Percentiles rank a stretch among this genome's conserved stretches.
Conservation (phyloP, 108 stramenopile species). For the Pseudonitzschia pungens region DNA sequence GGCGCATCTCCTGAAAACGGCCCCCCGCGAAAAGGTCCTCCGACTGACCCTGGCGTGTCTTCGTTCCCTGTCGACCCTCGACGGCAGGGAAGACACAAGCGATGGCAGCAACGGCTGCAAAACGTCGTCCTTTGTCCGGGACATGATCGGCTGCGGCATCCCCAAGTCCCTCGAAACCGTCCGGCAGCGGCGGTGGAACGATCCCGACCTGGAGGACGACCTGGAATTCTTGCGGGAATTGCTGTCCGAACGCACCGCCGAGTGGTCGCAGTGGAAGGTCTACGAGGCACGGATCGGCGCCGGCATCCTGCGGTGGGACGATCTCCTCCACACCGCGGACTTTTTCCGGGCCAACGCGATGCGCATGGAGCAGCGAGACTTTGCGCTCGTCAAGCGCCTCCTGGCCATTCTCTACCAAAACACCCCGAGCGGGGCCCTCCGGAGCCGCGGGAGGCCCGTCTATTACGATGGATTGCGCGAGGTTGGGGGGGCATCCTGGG, state of each 20-base stretch:
- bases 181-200: slow-evolving; percentile 71
- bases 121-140: slow-evolving; percentile 38
- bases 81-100: background rate
- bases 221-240: slow-evolving; percentile 58
- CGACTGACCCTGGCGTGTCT: slow-evolving; percentile 76
- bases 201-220: slow-evolving; percentile 80
- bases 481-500: background rate
- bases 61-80: slow-evolving; percentile 62
- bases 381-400: slow-evolving; percentile 64
- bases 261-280: slow-evolving; percentile 52
- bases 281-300: slow-evolving; percentile 81
- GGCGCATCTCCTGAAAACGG: slow-evolving; percentile 66
- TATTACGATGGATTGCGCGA: slow-evolving; percentile 2
- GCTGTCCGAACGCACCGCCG: slow-evolving; percentile 49
- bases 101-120: slow-evolving; percentile 2
- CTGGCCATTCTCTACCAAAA: slow-evolving; percentile 56
- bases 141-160: slow-evolving; percentile 76
- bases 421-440: background rate
- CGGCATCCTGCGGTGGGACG: slow-evolving; percentile 80
- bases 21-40: slow-evolving; percentile 86
- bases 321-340: slow-evolving; percentile 81
- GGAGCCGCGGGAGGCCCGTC: background rate
- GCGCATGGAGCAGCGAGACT: slow-evolving; percentile 66
- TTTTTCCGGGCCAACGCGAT: slow-evolving; percentile 79
- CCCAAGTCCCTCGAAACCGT: slow-evolving; percentile 55